Conservation (phyloP, 352 stramenopile genomes). For the Pythium rhizo-oryzae region DNA sequence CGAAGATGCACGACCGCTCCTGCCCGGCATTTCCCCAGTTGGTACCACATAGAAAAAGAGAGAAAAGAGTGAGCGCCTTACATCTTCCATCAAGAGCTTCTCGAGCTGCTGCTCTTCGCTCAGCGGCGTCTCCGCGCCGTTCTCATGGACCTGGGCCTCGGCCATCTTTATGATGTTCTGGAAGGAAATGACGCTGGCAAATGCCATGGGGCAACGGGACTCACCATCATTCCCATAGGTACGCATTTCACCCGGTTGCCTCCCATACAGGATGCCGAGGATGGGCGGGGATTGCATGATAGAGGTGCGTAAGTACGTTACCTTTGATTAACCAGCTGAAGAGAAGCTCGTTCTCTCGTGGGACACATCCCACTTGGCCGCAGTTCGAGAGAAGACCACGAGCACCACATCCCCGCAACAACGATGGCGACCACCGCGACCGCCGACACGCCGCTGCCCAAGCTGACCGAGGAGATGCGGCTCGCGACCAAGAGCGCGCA, state of each 20-base stretch:
- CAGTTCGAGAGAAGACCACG: background rate
- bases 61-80: background rate
- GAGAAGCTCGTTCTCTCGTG: background rate
- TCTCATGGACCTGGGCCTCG: background rate
- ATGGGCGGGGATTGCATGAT: background rate
- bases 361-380: too few species aligned
- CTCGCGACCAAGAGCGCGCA: slow-evolving; percentile 5
- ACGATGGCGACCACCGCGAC: background rate
- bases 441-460: background rate
- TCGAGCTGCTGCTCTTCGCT: slow-evolving; percentile 25
- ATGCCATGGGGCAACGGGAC: background rate
- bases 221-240: slow-evolving; percentile 23
- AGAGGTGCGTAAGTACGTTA: background rate
- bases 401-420: background rate
- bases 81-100: slow-evolving; percentile 25
- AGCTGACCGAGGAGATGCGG: slow-evolving; percentile 12
- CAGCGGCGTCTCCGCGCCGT: background rate
- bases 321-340: background rate
- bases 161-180: slow-evolving; percentile 4
- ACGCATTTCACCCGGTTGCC: background rate
- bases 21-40: too few species aligned
- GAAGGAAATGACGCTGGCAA: slow-evolving; percentile 5
- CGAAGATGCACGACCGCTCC: slow-evolving; percentile 86
- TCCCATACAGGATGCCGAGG: background rate
- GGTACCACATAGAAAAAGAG: background rate